Percentiles rank a stretch among this genome's conserved stretches.
These are phyloP conservation scores for Bruguiera parviflora DNA, from an alignment of 345 rosid genomes.

Conservation along the genomic window DNA sequence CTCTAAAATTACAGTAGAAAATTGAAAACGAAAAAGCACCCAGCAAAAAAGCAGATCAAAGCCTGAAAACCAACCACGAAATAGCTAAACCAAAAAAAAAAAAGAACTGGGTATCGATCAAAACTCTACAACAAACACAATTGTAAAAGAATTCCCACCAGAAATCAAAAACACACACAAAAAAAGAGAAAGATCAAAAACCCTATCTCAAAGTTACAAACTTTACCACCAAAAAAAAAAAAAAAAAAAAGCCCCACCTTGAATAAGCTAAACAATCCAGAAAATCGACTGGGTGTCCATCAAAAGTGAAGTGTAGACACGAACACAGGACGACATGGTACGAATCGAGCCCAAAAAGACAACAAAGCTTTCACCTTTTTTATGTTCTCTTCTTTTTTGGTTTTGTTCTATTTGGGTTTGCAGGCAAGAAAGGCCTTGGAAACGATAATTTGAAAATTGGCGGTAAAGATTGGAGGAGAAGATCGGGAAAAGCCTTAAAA, in stretches of 20 bases:
- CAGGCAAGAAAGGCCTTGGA: too few relatives aligned
- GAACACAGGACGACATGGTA: background rate
- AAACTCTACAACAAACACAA: background rate
- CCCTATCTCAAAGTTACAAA: constrained; percentile 9
- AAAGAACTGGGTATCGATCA: background rate
- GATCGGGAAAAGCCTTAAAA: constrained; percentile 17
- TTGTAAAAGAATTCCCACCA: background rate
- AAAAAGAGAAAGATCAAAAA: background rate
- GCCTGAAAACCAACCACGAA: background rate
- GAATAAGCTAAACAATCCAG: background rate
- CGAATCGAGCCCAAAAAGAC: constrained; percentile 2
- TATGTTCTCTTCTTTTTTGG: too few relatives aligned
- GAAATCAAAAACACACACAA: too few relatives aligned
- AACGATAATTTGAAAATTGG: constrained; percentile 24
- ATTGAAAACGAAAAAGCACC: background rate
- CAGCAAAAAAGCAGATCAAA: background rate
- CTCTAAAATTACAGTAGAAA: background rate
- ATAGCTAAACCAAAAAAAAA: background rate
- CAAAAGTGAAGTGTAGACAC: constrained; percentile 7
- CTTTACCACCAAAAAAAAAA: background rate
- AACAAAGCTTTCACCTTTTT: too few relatives aligned
- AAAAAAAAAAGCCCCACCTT: background rate
- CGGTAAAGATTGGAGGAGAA: constrained; percentile 25
- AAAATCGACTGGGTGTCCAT: background rate
- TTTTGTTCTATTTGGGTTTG: too few relatives aligned